A percentile compares a stretch with the other conserved stretches of the same genome.
These are phyloP conservation scores for Aspergillus ibericus DNA, from an alignment of 2,329 filamentous ascomycete genomes.

Conservation along the genomic window DNA sequence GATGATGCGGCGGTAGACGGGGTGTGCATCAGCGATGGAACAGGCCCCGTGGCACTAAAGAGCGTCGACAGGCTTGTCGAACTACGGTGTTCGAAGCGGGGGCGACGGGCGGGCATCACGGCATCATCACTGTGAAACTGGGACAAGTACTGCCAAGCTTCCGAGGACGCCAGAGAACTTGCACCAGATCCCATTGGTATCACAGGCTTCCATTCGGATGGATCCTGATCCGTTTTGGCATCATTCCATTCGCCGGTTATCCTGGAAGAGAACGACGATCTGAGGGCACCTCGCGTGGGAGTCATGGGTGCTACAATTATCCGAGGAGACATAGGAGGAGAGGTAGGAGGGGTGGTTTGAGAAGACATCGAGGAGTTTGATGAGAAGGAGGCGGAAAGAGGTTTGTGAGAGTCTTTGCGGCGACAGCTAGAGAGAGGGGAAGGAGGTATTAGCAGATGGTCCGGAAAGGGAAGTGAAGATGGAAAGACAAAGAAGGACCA, in stretches of 20 bases:
- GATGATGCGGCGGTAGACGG: conserved; percentile 43
- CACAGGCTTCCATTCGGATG: conserved; percentile 52
- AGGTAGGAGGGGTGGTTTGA: conserved; percentile 32
- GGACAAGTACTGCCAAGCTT: conserved; percentile 47
- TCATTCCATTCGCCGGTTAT: conserved; percentile 43
- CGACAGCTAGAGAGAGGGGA: conserved; percentile 38
- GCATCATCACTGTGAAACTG: conserved; percentile 41
- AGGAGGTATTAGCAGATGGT: not conserved
- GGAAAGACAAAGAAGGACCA: conserved; percentile 5
- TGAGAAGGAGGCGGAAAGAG: conserved; percentile 41
- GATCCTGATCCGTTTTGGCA: conserved; percentile 48
- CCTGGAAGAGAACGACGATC: conserved; percentile 29
- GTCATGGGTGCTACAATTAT: conserved; percentile 39
- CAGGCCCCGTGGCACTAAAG: conserved; percentile 21
- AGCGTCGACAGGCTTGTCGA: conserved; percentile 36
- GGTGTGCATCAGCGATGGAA: conserved; percentile 38
- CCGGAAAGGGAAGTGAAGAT: conserved; percentile 2
- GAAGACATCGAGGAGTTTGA: conserved; percentile 31
- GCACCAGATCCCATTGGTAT: conserved; percentile 28
- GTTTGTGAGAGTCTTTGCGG: conserved; percentile 49
- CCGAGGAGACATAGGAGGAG: conserved; percentile 38
- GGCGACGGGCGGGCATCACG: conserved; percentile 19
- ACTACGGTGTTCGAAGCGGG: conserved; percentile 26
- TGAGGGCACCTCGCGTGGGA: conserved; percentile 31
- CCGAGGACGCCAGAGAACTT: conserved; percentile 33